Evolutionary conservation across 768 basidiomycete species (phyloP).

Genomic region (Tulasnella sp.): DNA sequence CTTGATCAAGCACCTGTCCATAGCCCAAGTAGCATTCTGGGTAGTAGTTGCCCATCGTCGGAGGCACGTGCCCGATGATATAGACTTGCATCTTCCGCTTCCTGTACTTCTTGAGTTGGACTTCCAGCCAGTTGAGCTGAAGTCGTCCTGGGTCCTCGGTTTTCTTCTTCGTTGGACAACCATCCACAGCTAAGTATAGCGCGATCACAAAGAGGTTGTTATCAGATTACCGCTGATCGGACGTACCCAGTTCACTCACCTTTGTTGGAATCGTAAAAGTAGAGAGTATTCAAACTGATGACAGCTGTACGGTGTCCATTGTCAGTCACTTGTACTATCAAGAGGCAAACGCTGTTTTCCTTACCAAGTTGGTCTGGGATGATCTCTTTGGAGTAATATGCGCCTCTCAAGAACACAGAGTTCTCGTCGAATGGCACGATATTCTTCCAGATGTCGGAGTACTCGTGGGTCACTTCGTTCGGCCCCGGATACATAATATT

Average conservation of each 20-base stretch:
- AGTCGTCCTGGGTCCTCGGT: constrained; percentile 78
- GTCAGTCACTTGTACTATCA: neutral
- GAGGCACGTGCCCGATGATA: constrained; percentile 78
- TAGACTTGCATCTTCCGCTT: constrained; percentile 72
- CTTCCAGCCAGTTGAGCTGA: constrained; percentile 88
- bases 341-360: neutral
- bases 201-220: neutral
- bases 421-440: constrained; percentile 80
- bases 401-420: constrained; percentile 86
- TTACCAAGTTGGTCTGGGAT: constrained; percentile 62
- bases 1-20: constrained; percentile 12
- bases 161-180: constrained; percentile 53
- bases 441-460: constrained; percentile 69
- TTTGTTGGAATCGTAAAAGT: constrained; percentile 89
- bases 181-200: constrained; percentile 63
- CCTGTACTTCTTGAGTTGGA: constrained; percentile 72
- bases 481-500: constrained; percentile 36
- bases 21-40: constrained; percentile 59
- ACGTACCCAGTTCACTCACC: constrained; percentile 49
- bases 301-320: constrained; percentile 51
- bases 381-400: constrained; percentile 80
- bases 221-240: neutral
- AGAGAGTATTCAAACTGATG: constrained; percentile 87
- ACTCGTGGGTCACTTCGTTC: constrained; percentile 37
- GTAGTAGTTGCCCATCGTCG: constrained; percentile 77